These are phyloP conservation scores for Rhodotorula sp. DNA, from an alignment of 1,284 basidiomycete genomes.

Conservation along the genomic window DNA sequence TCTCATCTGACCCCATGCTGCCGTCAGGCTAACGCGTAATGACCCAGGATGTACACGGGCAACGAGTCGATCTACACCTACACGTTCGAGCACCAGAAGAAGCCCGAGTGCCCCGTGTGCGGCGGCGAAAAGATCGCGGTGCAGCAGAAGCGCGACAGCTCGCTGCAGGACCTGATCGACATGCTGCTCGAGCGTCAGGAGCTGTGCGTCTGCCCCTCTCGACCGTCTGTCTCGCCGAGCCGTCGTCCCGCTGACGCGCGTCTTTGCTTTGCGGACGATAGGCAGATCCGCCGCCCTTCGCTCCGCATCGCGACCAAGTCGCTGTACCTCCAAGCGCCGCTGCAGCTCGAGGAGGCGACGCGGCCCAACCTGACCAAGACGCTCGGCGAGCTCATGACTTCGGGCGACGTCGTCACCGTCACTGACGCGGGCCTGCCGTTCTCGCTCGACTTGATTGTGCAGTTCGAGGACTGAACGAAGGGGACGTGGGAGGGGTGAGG, in stretches of 20 bases:
- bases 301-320: constrained; percentile 64
- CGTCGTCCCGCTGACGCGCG: too few relatives aligned
- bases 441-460: constrained; percentile 65
- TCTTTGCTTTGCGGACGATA: constrained; percentile 48
- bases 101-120: constrained; percentile 93
- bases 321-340: constrained; percentile 90
- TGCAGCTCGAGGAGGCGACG: constrained; percentile 81
- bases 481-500: not conserved
- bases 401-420: constrained; percentile 59
- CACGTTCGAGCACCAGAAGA: constrained; percentile 93
- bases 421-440: constrained; percentile 88
- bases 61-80: constrained; percentile 97
- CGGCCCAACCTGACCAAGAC: constrained; percentile 84
- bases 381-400: constrained; percentile 70
- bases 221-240: not conserved
- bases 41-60: constrained; percentile 64
- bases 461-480: constrained; percentile 9
- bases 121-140: constrained; percentile 73
- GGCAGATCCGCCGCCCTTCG: constrained; percentile 64
- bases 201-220: constrained; percentile 62
- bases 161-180: constrained; percentile 81
- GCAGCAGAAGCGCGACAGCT: constrained; percentile 67
- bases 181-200: constrained; percentile 79
- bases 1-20: constrained; percentile 57
- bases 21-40: too few relatives aligned